Conservation (phyloP, 2,329 filamentous ascomycete genomes). For the Aspergillus phoenicis region DNA sequence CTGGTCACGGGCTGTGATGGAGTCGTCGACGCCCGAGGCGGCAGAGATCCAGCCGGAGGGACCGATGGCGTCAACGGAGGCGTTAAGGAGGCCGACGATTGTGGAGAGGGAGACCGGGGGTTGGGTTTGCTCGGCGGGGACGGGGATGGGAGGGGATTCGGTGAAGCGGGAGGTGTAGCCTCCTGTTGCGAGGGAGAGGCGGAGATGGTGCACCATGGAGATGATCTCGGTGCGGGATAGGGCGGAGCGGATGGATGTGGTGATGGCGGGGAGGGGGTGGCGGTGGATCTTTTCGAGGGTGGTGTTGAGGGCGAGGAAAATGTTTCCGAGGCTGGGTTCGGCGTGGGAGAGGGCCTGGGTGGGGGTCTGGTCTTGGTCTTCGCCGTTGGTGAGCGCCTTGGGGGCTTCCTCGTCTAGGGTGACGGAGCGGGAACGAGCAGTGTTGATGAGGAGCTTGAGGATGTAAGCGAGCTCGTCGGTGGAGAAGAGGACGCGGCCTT, state of each 20-base stretch:
- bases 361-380: slow-evolving; percentile 17
- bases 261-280: slow-evolving; percentile 34
- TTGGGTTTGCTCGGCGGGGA: slow-evolving; percentile 38
- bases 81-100: slow-evolving; percentile 46
- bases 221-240: slow-evolving; percentile 44
- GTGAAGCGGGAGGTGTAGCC: slow-evolving; percentile 47
- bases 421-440: slow-evolving; percentile 39
- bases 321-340: slow-evolving; percentile 32
- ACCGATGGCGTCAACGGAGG: slow-evolving; percentile 51
- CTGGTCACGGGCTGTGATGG: slow-evolving; percentile 39
- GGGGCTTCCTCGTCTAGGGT: slow-evolving; percentile 35
- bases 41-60: slow-evolving; percentile 52
- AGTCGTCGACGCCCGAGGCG: slow-evolving; percentile 37
- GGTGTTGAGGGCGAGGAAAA: slow-evolving; percentile 43
- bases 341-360: slow-evolving; percentile 20
- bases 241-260: slow-evolving; percentile 40
- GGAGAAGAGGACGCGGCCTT: slow-evolving; percentile 38
- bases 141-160: slow-evolving; percentile 41
- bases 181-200: slow-evolving; percentile 46
- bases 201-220: slow-evolving; percentile 46
- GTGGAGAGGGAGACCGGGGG: slow-evolving; percentile 42
- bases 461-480: slow-evolving; percentile 44
- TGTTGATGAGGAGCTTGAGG: slow-evolving; percentile 43
- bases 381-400: slow-evolving; percentile 35
- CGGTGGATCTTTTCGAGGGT: slow-evolving; percentile 41